Percentiles rank a stretch among this genome's conserved stretches.
Evolutionary conservation across 1,284 basidiomycete genomes (phyloP).

Genomic region (Moniliophthora roreri): DNA sequence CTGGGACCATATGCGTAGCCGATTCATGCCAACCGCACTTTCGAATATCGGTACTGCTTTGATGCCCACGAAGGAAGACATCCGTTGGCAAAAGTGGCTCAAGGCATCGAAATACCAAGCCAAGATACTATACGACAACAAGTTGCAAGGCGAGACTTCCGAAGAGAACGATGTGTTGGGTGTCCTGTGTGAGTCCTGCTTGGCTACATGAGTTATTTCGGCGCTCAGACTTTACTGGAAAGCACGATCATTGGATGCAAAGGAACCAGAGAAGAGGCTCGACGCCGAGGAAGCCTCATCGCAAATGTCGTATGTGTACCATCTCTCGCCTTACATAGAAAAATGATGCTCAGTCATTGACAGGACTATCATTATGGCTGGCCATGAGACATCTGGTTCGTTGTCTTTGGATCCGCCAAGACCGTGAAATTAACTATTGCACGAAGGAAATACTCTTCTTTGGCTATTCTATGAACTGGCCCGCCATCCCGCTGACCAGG

Average conservation of each 20-base stretch:
- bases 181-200: not conserved
- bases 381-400: not conserved
- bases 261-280: not conserved
- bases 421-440: no score
- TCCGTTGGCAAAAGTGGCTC: no score
- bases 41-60: no score
- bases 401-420: no score
- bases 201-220: not conserved
- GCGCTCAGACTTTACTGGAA: not conserved
- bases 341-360: not conserved
- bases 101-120: no score
- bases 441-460: no score
- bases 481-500: conserved; percentile 23
- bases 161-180: not conserved
- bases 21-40: no score
- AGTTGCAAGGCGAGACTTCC: no score
- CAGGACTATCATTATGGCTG: conserved; percentile 1
- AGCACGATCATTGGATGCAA: not conserved
- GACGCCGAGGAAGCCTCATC: not conserved
- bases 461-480: conserved; percentile 19
- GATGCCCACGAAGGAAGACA: no score
- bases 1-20: no score
- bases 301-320: not conserved
- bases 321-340: not conserved
- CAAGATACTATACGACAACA: no score